These are phyloP conservation scores for Emmonsiellopsis sp. DNA, from an alignment of 2,329 filamentous ascomycete species.

Conservation along the genomic window DNA sequence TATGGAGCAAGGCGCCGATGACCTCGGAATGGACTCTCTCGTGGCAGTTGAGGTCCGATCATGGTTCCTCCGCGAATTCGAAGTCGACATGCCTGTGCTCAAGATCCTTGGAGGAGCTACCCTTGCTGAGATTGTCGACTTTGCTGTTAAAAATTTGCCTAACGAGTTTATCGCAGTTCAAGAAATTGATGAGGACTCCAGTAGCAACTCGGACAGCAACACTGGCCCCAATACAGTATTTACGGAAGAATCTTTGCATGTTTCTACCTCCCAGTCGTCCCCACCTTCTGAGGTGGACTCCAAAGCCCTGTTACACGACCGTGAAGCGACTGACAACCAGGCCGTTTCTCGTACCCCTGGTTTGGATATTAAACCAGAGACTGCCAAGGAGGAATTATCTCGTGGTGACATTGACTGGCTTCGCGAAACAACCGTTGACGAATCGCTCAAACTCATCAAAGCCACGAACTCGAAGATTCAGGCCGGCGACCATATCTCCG, in stretches of 20 bases:
- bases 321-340: background rate
- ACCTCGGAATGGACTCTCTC: slow-evolving; percentile 29
- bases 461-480: background rate
- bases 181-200: background rate
- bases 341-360: background rate
- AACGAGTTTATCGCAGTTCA: background rate
- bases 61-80: slow-evolving; percentile 40
- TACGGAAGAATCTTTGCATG: background rate
- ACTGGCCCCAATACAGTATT: background rate
- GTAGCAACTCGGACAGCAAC: background rate
- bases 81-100: slow-evolving; percentile 38
- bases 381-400: background rate
- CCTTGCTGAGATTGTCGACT: background rate
- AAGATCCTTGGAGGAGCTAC: slow-evolving; percentile 29
- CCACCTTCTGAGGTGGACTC: background rate
- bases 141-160: background rate
- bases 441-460: background rate
- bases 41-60: slow-evolving; percentile 32
- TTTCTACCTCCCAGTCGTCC: background rate
- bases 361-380: background rate
- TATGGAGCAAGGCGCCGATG: slow-evolving; percentile 5
- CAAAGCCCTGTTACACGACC: background rate
- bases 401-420: slow-evolving; percentile 30
- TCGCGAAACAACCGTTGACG: slow-evolving; percentile 22
- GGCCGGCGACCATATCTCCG: background rate